Evolutionary conservation across 139 green algal species (phyloP).

Genomic region (Pleodorina starrii): DNA sequence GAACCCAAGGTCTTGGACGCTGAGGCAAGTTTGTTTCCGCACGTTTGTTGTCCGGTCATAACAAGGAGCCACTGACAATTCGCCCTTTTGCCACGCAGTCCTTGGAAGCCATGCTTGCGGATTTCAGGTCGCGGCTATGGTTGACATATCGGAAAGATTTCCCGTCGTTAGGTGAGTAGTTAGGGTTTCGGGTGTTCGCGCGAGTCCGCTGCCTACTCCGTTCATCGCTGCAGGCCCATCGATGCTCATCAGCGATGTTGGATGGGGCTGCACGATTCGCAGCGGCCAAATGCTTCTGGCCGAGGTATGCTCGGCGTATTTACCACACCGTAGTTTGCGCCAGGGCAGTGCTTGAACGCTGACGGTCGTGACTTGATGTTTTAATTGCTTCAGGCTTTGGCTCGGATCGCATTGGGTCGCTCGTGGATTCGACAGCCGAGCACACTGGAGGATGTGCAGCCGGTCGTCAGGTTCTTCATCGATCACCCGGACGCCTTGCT

Average conservation of each 20-base stretch:
- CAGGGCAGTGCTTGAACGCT: not conserved
- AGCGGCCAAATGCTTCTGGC: constrained; percentile 96
- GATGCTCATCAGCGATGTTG: constrained; percentile 82
- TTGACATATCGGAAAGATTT: constrained; percentile 78
- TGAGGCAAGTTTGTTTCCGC: not conserved
- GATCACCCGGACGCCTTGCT: constrained; percentile 63
- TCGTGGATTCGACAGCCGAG: constrained; percentile 51
- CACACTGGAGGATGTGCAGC: constrained; percentile 45
- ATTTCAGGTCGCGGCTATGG: constrained; percentile 76
- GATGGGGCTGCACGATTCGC: constrained; percentile 96
- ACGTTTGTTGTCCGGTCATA: no score
- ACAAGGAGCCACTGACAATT: no score
- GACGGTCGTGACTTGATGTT: not conserved
- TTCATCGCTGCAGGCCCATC: constrained; percentile 24
- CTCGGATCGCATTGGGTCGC: constrained; percentile 69
- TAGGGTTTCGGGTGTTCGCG: constrained; percentile 9
- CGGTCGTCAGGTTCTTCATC: constrained; percentile 71
- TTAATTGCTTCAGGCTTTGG: constrained; percentile 68
- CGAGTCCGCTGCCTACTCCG: not conserved
- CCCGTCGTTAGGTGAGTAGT: constrained; percentile 59
- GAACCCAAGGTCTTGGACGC: not conserved
- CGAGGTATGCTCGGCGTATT: constrained; percentile 68
- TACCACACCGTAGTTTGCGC: not conserved
- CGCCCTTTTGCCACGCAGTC: constrained; percentile 56
- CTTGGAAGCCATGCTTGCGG: constrained; percentile 57